These are phyloP conservation scores for Pulveroboletus sp. DNA, from an alignment of 768 basidiomycete genomes.

Conservation along the genomic window DNA sequence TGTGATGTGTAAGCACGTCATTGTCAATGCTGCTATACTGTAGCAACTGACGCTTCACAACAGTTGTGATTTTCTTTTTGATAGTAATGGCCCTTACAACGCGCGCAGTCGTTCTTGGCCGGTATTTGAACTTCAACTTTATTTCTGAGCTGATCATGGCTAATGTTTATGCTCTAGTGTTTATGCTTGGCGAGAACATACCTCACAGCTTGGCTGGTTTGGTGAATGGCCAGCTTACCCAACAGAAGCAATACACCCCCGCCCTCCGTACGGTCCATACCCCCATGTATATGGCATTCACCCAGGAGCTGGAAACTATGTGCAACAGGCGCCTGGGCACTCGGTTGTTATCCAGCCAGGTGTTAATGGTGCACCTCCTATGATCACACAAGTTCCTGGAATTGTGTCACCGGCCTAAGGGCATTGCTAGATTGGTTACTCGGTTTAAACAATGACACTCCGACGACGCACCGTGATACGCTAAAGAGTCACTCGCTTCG, in stretches of 20 bases:
- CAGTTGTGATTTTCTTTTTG: slow-evolving; percentile 48
- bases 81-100: slow-evolving; percentile 57
- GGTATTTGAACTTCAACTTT: slow-evolving; percentile 14
- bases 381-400: slow-evolving; percentile 58
- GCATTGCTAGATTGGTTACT: neutral
- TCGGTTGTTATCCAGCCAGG: slow-evolving; percentile 70
- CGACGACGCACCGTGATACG: neutral
- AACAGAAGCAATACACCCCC: slow-evolving; percentile 22
- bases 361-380: slow-evolving; percentile 54
- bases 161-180: slow-evolving; percentile 9
- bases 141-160: neutral
- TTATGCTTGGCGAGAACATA: slow-evolving; percentile 34
- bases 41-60: neutral
- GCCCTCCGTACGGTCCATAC: slow-evolving; percentile 33
- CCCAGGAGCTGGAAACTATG: slow-evolving; percentile 32
- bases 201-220: slow-evolving; percentile 73
- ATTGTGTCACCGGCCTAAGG: slow-evolving; percentile 21
- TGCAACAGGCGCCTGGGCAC: slow-evolving; percentile 55
- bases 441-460: neutral
- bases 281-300: slow-evolving; percentile 13
- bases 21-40: slow-evolving; percentile 1
- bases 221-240: slow-evolving; percentile 65
- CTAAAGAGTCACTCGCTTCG: neutral
- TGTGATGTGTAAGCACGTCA: slow-evolving; percentile 39
- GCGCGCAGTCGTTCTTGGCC: slow-evolving; percentile 31